phyloP scores from a whole-genome alignment of 805 yeast genomes.

The Ogataea neopini region DNA sequence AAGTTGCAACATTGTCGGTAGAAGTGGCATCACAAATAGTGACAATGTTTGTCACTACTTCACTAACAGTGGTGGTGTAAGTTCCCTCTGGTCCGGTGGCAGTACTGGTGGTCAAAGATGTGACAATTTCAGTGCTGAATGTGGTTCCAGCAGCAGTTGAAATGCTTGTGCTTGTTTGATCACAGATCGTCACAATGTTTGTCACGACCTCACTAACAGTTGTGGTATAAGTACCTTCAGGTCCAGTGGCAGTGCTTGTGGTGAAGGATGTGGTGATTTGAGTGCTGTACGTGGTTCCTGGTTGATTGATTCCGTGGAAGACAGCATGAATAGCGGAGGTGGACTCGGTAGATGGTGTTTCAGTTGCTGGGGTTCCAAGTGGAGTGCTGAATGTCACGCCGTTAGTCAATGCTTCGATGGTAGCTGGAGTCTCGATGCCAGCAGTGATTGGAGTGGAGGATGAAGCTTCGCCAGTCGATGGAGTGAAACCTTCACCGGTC shows the following conservation, averaged over 20 bases:
- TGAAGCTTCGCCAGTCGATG: background rate
- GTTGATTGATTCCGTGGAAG: too few relatives aligned
- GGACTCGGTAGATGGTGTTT: background rate
- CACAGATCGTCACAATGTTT: background rate
- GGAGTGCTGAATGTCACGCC: too few relatives aligned
- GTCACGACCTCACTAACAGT: background rate
- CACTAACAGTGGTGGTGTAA: background rate
- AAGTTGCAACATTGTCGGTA: background rate
- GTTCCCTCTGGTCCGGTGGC: slow-evolving; percentile 2
- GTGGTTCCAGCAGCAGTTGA: background rate
- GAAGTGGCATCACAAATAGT: background rate
- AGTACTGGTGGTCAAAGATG: background rate
- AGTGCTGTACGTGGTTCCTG: background rate
- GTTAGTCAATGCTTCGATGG: too few relatives aligned
- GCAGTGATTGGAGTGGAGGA: background rate
- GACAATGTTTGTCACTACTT: slow-evolving; percentile 2
- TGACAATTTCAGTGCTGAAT: background rate
- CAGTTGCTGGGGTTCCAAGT: background rate
- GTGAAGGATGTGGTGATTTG: background rate
- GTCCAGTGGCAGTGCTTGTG: slow-evolving; percentile 1
- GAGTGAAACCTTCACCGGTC: background rate
- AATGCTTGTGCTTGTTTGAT: background rate
- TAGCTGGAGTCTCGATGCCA: background rate
- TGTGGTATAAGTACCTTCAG: background rate
- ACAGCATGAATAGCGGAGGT: too few relatives aligned